phyloP scores from a whole-genome alignment of 2,329 filamentous ascomycete species.

The Daldinia eschscholtzii region DNA sequence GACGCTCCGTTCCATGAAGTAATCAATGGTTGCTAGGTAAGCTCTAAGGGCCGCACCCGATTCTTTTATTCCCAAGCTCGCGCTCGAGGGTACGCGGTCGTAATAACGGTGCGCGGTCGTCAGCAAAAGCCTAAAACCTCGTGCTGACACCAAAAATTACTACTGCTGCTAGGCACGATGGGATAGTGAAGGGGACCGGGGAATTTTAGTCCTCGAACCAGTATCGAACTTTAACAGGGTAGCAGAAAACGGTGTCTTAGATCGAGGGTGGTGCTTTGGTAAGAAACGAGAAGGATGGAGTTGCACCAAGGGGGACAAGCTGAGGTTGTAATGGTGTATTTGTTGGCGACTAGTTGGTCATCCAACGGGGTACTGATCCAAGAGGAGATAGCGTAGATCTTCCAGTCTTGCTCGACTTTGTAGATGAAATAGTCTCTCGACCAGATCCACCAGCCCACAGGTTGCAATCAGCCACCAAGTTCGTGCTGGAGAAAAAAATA shows the following conservation, averaged over 20 bases:
- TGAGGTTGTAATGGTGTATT: slow-evolving; percentile 56
- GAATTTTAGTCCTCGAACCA: slow-evolving; percentile 53
- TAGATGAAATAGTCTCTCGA: slow-evolving; percentile 50
- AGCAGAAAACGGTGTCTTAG: slow-evolving; percentile 48
- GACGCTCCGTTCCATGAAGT: slow-evolving; percentile 71
- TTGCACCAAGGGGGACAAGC: slow-evolving; percentile 51
- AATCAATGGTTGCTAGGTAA: slow-evolving; percentile 50
- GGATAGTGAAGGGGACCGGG: slow-evolving; percentile 48
- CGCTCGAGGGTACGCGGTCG: slow-evolving; percentile 50
- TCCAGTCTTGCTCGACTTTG: slow-evolving; percentile 44
- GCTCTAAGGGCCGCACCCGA: slow-evolving; percentile 50
- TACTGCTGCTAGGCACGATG: slow-evolving; percentile 51
- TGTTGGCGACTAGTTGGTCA: slow-evolving; percentile 53
- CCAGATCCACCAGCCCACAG: slow-evolving; percentile 49
- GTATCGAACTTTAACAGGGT: slow-evolving; percentile 48
- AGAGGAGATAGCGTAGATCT: slow-evolving; percentile 53
- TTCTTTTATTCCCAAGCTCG: slow-evolving; percentile 48
- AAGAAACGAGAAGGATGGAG: slow-evolving; percentile 51
- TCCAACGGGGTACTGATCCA: slow-evolving; percentile 51
- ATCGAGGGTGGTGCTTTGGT: slow-evolving; percentile 49
- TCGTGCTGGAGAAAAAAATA: slow-evolving; percentile 46
- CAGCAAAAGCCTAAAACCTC: neutral
- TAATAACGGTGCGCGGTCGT: slow-evolving; percentile 3
- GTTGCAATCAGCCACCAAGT: slow-evolving; percentile 48
- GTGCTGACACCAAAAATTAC: slow-evolving; percentile 52